Evolutionary conservation across 2,329 filamentous ascomycete genomes (phyloP).

Genomic region (Huntiella omanensis): DNA sequence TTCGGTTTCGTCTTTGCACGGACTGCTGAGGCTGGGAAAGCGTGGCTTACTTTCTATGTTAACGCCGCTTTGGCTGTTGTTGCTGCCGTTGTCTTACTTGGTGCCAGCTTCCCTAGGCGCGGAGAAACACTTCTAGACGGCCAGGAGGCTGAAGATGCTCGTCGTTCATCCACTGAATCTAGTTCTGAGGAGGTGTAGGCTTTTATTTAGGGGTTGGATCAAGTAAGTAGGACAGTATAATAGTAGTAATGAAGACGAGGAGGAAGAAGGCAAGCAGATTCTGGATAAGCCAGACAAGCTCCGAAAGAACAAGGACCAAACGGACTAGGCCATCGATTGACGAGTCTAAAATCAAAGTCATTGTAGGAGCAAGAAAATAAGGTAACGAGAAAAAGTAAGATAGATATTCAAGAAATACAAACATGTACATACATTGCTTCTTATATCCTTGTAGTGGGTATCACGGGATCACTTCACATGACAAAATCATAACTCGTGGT

Average conservation of each 20-base stretch:
- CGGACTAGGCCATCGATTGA: neutral
- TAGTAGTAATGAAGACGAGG: too few relatives aligned
- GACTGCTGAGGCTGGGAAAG: conserved; percentile 38
- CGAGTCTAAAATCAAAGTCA: too few relatives aligned
- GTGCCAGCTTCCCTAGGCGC: conserved; percentile 7
- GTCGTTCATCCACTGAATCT: conserved; percentile 12
- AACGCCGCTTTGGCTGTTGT: conserved; percentile 29
- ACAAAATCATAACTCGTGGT: conserved; percentile 8
- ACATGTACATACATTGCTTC: too few relatives aligned
- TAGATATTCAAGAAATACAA: too few relatives aligned
- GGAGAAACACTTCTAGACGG: conserved; percentile 4
- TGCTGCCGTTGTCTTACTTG: conserved; percentile 6
- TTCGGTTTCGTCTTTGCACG: conserved; percentile 50
- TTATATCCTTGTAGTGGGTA: neutral
- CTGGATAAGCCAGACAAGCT: neutral
- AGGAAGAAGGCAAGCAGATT: too few relatives aligned
- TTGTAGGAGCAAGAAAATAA: too few relatives aligned
- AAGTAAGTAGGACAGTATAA: too few relatives aligned
- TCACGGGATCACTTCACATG: neutral
- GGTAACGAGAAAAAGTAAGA: too few relatives aligned
- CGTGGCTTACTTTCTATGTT: conserved; percentile 45
- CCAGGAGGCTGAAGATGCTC: conserved; percentile 4
- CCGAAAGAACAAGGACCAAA: neutral
- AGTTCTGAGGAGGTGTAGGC: conserved; percentile 13
- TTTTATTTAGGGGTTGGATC: too few relatives aligned